Evolutionary conservation across 352 stramenopile genomes (phyloP), one percentile per base, ranked within the genome.

Genomic region (Globisporangium parvum): DNA sequence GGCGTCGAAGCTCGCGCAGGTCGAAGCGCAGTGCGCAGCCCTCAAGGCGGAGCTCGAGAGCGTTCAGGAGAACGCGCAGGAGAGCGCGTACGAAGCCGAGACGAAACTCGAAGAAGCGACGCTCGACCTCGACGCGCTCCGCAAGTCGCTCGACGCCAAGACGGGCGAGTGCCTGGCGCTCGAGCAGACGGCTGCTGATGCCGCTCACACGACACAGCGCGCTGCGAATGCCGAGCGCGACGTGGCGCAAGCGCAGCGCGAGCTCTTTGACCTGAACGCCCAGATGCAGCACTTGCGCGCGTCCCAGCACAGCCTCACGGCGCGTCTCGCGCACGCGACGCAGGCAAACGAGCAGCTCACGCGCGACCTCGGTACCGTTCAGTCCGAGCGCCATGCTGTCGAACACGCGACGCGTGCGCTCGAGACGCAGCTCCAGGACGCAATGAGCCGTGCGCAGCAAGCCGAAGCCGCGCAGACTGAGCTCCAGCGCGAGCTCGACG

Each of bases 21-120:
- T 46, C 5, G 56, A 58, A 57, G 6, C 45, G 10, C 50, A 56
- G 39, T 39, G 14, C 20, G 57, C 53, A 17, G 55, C 39, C 12
- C 54, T 90, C 6, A 69, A 85, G 57, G 66, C 78, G 24, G 75
- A 87, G 57, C 57, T 88, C 45, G 68, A 73, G 53, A 85, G 88
- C 47, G 59, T 90, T n/a, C 75, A 87, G 41, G 77, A 80, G 37
- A 75, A 79, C 51, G 68, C 65, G 14, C 62, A 87, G 51, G 77
- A 89, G 55, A 42, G 57, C 10, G 71, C 65, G 0, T 76, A 75
- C 40, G 80, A 91, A 45, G 55, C 83, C 3, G 77, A 89, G 60
- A 44, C 72, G 10, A 85, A 77, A n/a, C 60, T 84, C 11, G 77
- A 89, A 54, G 67, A 77, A 12, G 73, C 67, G 9, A 62, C 76